Evolutionary conservation across 2,329 filamentous ascomycete genomes (phyloP).

Genomic region (Aspergillus novoparasiticus): DNA sequence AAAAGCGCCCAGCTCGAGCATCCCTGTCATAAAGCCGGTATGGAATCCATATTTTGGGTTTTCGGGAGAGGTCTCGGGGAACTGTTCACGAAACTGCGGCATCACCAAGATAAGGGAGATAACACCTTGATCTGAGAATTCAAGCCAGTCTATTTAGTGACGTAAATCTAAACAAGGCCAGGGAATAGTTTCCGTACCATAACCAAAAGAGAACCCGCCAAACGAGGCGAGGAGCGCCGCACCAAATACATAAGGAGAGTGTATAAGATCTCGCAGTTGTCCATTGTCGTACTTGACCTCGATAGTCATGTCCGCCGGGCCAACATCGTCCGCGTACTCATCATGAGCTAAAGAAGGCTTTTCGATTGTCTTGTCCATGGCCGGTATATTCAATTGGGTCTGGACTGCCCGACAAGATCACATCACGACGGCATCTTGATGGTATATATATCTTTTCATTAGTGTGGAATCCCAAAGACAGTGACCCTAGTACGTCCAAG

Average conservation of each 20-base stretch:
- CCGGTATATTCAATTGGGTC: neutral
- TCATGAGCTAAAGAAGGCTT: neutral
- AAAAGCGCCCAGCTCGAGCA: slow-evolving; percentile 44
- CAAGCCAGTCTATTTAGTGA: neutral
- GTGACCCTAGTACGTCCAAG: neutral
- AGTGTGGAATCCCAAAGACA: neutral
- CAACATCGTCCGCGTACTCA: slow-evolving; percentile 1
- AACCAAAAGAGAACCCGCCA: slow-evolving; percentile 46
- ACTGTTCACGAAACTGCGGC: slow-evolving; percentile 48
- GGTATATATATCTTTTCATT: neutral
- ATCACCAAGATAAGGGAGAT: slow-evolving; percentile 49
- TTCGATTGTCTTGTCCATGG: neutral
- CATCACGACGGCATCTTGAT: neutral
- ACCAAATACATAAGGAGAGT: slow-evolving; percentile 45
- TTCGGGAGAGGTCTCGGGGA: slow-evolving; percentile 41
- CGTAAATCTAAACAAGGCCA: neutral
- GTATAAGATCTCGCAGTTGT: slow-evolving; percentile 1
- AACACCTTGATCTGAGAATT: slow-evolving; percentile 29
- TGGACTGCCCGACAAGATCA: neutral
- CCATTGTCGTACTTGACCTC: slow-evolving; percentile 12
- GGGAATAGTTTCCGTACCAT: slow-evolving; percentile 27
- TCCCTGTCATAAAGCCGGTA: slow-evolving; percentile 44
- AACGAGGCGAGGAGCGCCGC: slow-evolving; percentile 48
- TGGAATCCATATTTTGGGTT: slow-evolving; percentile 33
- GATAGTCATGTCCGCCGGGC: neutral